Base-by-base conservation (phyloP, 441 rosid genomes). In the Erodium trifolium region DNA sequence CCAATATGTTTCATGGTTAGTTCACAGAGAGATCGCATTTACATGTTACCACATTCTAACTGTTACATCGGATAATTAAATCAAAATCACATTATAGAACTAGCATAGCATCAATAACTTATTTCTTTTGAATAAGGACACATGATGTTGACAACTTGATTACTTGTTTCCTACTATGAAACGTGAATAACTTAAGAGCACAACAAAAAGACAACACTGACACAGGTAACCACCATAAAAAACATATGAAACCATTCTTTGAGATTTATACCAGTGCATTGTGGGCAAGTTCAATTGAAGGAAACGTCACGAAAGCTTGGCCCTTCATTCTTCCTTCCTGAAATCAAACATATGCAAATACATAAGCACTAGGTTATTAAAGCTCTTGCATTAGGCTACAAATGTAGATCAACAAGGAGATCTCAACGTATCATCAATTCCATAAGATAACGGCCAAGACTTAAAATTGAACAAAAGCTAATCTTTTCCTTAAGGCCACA, bases 311-410 rank as follows among this genome's bases (percentile, higher is more conserved):
- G 78, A 91, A 94, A 29, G 99, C 99, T 82, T 88, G 99, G 74
- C 96, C 97, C 80, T 96, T 87, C 97, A 94, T 91, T 76, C 97
- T 85, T 75, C 97, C 97, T 82, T 91, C 99, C 99, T 93, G 87
- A 49, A 82, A 76, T 66, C 34, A 45, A 71, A 49, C 67, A 55
- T 39, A 43, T 27, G 19, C 1, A 31, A 34, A 64, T 59, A 55
- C 8, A n/a, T 14, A 13, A 41, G 10, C 47, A 41, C 47, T 41
- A 11, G 47, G 10, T 41, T 11, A 41, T 55, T 65, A 27, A 16
- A 72, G 47, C 17, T 35, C 72, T 66, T 70, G 66, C 45, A 63
- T 34, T 31, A 6, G 47, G 47, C 10, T 41, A 41, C 47, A 41
- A 41, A 41, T 41, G 47, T 41, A 41, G 7, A 69, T 66, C 64